Base-by-base conservation (phyloP, 768 basidiomycete species). In the Mycena albidolilacea region DNA sequence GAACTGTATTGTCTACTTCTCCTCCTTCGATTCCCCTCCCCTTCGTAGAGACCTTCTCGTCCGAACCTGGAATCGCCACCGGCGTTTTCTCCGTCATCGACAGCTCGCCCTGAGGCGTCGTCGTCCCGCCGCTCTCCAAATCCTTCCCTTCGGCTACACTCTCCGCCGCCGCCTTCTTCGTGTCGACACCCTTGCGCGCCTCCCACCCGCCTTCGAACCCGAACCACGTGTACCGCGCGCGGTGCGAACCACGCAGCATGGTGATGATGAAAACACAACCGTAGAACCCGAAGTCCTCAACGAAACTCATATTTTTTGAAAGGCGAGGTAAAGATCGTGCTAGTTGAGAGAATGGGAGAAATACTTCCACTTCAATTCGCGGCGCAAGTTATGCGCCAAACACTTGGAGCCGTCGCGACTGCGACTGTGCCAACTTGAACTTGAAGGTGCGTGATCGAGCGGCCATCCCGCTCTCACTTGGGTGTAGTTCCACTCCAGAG, bases 211-310 rank as follows among this genome's bases (percentile, higher is more conserved):
- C 91, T 73, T 88, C 86, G 78, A 88, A 92, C 8, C 92, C 91
- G 77, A 92, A 83, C 91, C 92, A 92, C 50, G 88, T 89, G 77
- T 83, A 85, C 21, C 87, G 82, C 54, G 80, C 70, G 58, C 85
- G 85, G 71, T 95, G 93, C 9, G 95, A 95, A 0, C 95, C 95
- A 37, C 95, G 87, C 37, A 89, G 50, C 11, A 92, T 80, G 5
- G 95, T 86, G 5, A 94, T 71, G 37, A 88, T 61, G 0, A 95
- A 76, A 73, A 90, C 88, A 75, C 87, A 89, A 0, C 81, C 90
- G 46, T 88, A 86, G 79, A 89, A 88, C 0, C 86, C 93, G 67
- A 95, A 79, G 54, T 88, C 30, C 30, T 3, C 30, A 30, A 30
- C 30, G 30, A 30, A 30, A 30, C 30, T 30, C 30, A 30, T 30